Evolutionary conservation across 108 stramenopile species (phyloP).

Genomic region (Seminavis robusta): DNA sequence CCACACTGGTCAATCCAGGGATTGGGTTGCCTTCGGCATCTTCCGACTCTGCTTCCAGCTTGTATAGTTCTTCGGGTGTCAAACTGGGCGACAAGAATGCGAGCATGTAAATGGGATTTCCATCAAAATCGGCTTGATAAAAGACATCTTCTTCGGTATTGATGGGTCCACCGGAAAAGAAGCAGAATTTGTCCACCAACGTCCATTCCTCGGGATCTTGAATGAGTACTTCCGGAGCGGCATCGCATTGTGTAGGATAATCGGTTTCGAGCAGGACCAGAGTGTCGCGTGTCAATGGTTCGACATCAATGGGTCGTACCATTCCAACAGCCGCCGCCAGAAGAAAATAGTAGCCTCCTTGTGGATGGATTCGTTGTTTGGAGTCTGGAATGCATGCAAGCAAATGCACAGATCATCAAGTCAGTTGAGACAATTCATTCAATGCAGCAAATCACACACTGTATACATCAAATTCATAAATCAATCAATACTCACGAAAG

Average conservation of each 20-base stretch:
- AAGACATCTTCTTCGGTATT: slow-evolving; percentile 88
- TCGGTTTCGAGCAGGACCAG: slow-evolving; percentile 81
- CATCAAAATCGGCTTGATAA: slow-evolving; percentile 82
- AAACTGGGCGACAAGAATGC: slow-evolving; percentile 79
- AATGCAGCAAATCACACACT: background rate
- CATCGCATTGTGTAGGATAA: slow-evolving; percentile 75
- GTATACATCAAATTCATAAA: background rate
- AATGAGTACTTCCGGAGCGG: slow-evolving; percentile 56
- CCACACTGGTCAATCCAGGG: slow-evolving; percentile 56
- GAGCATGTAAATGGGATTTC: slow-evolving; percentile 83
- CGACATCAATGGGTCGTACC: slow-evolving; percentile 80
- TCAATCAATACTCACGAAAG: slow-evolving; percentile 42
- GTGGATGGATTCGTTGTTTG: slow-evolving; percentile 70
- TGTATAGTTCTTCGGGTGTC: slow-evolving; percentile 77
- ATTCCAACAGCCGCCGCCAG: slow-evolving; percentile 77
- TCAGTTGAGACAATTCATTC: background rate
- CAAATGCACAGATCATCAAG: background rate
- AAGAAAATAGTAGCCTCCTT: slow-evolving; percentile 83
- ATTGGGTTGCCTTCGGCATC: slow-evolving; percentile 27
- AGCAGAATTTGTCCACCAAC: slow-evolving; percentile 84
- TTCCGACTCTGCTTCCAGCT: slow-evolving; percentile 29
- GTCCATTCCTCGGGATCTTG: slow-evolving; percentile 79
- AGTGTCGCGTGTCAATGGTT: slow-evolving; percentile 77
- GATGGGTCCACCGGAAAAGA: slow-evolving; percentile 88
- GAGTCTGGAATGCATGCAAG: slow-evolving; percentile 36